Conservation (phyloP, 2,329 filamentous ascomycete genomes). For the Parasarocladium wereldwijsianum region DNA sequence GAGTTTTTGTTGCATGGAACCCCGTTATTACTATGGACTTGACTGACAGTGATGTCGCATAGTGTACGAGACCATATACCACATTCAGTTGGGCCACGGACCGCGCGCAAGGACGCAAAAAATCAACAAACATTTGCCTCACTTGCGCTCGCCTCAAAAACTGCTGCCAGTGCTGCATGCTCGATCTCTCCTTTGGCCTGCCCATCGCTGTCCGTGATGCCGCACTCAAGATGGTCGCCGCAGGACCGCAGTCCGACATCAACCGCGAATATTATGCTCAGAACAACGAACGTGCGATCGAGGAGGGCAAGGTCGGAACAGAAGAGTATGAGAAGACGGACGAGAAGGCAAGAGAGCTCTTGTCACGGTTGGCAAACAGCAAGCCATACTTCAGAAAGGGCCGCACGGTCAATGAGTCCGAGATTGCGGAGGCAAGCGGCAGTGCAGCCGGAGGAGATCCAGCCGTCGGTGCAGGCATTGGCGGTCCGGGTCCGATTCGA, state of each 20-base stretch:
- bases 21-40: constrained; percentile 2
- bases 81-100: constrained; percentile 92
- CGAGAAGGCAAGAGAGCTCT: constrained; percentile 81
- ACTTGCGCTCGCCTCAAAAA: constrained; percentile 97
- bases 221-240: constrained; percentile 92
- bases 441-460: constrained; percentile 24
- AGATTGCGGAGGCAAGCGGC: constrained; percentile 18
- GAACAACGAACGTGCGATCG: constrained; percentile 89
- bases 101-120: constrained; percentile 73
- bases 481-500: constrained; percentile 63
- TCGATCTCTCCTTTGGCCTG: constrained; percentile 88
- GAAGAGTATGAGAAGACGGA: constrained; percentile 96
- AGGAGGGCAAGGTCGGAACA: constrained; percentile 71
- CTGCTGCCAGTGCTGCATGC: constrained; percentile 98
- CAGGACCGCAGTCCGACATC: constrained; percentile 79
- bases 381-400: constrained; percentile 94
- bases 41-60: constrained; percentile 1
- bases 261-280: constrained; percentile 97
- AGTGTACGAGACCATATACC: constrained; percentile 88
- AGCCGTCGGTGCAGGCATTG: constrained; percentile 39
- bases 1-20: too few species aligned
- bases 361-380: constrained; percentile 73
- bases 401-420: constrained; percentile 49
- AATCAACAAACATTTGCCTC: constrained; percentile 87
- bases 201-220: constrained; percentile 93